Conservation (phyloP, 345 rosid genomes). For the Eucalyptus victrix region DNA sequence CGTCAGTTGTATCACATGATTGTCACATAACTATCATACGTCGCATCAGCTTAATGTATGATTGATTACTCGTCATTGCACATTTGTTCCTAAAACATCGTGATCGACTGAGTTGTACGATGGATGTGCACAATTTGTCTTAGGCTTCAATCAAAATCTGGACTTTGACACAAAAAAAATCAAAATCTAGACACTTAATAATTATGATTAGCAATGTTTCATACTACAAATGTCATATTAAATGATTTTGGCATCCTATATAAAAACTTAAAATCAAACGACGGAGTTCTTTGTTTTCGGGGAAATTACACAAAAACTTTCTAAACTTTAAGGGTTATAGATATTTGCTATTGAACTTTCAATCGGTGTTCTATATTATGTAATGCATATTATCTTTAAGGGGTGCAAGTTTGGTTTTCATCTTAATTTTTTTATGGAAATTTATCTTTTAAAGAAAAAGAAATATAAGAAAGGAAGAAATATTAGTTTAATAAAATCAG, state of each 20-base stretch:
- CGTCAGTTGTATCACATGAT: neutral
- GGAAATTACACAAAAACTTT: neutral
- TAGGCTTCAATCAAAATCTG: neutral
- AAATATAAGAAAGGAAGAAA: neutral
- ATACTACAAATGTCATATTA: neutral
- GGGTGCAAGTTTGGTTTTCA: neutral
- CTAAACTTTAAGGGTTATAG: neutral
- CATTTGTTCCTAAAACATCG: neutral
- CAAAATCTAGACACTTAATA: neutral
- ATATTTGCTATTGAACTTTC: neutral
- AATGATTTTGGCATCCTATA: neutral
- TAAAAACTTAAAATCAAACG: neutral
- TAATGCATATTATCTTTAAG: neutral
- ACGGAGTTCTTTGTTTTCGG: neutral
- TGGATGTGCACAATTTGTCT: neutral
- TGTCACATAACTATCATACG: neutral
- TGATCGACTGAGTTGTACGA: accelerated
- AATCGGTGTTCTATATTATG: neutral
- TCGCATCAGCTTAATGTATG: neutral
- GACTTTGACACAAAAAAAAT: neutral
- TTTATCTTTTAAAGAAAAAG: neutral
- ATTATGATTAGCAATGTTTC: neutral
- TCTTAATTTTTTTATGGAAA: neutral
- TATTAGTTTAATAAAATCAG: neutral
- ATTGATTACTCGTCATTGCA: neutral